Conservation (phyloP, 495 filamentous ascomycete genomes). For the Lasiosphaeria miniovina region DNA sequence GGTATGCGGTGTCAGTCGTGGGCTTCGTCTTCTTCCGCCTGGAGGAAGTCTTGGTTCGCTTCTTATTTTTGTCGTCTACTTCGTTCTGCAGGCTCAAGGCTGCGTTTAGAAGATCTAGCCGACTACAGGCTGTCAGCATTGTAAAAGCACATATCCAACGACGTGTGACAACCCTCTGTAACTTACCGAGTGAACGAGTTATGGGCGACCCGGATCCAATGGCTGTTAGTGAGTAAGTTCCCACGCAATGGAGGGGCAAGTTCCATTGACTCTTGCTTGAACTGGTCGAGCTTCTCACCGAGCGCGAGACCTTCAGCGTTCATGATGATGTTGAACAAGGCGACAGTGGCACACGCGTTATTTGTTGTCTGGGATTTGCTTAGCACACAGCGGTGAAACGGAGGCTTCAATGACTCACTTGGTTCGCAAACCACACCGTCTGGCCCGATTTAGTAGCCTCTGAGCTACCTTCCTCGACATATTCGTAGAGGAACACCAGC, state of each 20-base stretch:
- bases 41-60: slow-evolving; percentile 18
- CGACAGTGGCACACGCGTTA: slow-evolving; percentile 86
- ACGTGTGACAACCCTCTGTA: background rate
- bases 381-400: background rate
- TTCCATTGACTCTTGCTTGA: slow-evolving; percentile 66
- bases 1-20: slow-evolving; percentile 56
- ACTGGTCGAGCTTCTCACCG: slow-evolving; percentile 61
- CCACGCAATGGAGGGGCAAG: slow-evolving; percentile 73
- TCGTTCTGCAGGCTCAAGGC: slow-evolving; percentile 69
- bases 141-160: slow-evolving; percentile 26
- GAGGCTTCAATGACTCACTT: slow-evolving; percentile 49
- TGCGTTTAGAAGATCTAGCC: slow-evolving; percentile 74
- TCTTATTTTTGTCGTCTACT: slow-evolving; percentile 47
- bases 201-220: slow-evolving; percentile 75
- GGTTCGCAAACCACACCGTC: slow-evolving; percentile 90
- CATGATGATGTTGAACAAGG: slow-evolving; percentile 87
- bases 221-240: slow-evolving; percentile 66
- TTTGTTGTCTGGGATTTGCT: slow-evolving; percentile 57
- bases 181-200: slow-evolving; percentile 81
- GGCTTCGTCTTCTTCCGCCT: slow-evolving; percentile 19
- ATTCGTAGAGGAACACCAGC: slow-evolving; percentile 79
- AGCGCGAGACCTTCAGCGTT: slow-evolving; percentile 63
- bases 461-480: slow-evolving; percentile 52
- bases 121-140: slow-evolving; percentile 25
- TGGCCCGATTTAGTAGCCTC: slow-evolving; percentile 49